These are phyloP conservation scores for Rhododendron simsii DNA, from an alignment of 148 eudicot species.

Conservation along the genomic window DNA sequence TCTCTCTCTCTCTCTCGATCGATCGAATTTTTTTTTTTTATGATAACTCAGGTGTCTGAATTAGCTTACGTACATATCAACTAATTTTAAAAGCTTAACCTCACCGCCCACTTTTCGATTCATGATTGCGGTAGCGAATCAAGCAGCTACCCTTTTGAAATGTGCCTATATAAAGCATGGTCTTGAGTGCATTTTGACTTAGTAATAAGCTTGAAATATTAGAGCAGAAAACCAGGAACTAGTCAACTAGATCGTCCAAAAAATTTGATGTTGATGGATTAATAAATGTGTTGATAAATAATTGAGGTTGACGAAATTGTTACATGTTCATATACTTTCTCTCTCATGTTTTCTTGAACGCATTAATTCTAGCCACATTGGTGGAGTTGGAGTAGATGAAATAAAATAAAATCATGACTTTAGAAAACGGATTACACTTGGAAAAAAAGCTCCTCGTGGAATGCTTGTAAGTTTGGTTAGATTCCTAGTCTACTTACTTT, in stretches of 20 bases:
- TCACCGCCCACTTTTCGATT: not conserved
- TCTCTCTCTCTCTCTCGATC: not conserved
- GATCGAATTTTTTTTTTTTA: too few species aligned
- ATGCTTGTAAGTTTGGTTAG: not conserved
- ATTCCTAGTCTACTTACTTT: constrained; percentile 1
- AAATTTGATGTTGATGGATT: not conserved
- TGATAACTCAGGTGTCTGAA: too few species aligned
- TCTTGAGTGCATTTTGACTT: constrained; percentile 1
- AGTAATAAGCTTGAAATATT: not conserved
- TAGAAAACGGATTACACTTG: not conserved
- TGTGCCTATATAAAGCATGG: not conserved
- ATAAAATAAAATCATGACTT: not conserved
- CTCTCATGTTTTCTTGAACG: not conserved
- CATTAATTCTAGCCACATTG: not conserved
- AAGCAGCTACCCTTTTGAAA: not conserved
- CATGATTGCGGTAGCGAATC: not conserved
- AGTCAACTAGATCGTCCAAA: not conserved
- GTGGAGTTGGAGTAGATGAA: constrained; percentile 10
- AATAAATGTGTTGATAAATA: not conserved
- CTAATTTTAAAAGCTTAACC: not conserved
- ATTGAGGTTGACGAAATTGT: not conserved
- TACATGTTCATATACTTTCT: not conserved
- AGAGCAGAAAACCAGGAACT: not conserved
- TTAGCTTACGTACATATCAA: not conserved
- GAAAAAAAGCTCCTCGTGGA: not conserved